Conservation (phyloP, 2,329 filamentous ascomycete species). For the Hypoxylon sp. region DNA sequence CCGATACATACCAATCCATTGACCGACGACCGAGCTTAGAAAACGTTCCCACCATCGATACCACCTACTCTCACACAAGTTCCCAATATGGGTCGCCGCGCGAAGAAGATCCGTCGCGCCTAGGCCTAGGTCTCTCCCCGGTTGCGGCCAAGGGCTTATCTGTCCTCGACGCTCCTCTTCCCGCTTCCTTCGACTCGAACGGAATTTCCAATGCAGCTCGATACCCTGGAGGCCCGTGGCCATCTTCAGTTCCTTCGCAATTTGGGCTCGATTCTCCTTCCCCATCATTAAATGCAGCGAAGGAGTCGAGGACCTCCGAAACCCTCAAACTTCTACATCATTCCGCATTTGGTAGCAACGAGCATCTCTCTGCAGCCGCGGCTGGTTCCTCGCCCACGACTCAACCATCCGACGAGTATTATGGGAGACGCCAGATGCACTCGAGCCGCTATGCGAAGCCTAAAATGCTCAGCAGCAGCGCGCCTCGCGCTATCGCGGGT, state of each 20-base stretch:
- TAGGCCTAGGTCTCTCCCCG: conserved; percentile 84
- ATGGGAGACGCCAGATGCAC: conserved; percentile 80
- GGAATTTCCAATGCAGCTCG: conserved; percentile 92
- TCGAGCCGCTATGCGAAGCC: conserved; percentile 77
- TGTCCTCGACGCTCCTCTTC: conserved; percentile 92
- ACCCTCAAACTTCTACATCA: conserved; percentile 75
- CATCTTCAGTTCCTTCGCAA: conserved; percentile 91
- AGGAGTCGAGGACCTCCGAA: conserved; percentile 73
- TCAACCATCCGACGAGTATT: conserved; percentile 68
- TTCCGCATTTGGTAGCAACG: conserved; percentile 77
- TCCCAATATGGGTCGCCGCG: conserved; percentile 86
- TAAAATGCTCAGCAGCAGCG: conserved; percentile 77
- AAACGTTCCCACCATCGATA: conserved; percentile 72
- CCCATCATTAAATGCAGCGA: conserved; percentile 76
- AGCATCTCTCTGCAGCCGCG: conserved; percentile 71
- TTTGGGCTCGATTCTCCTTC: conserved; percentile 91
- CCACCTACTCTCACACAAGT: conserved; percentile 68
- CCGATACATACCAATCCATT: conserved; percentile 59
- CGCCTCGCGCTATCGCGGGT: conserved; percentile 75
- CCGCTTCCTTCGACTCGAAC: conserved; percentile 96
- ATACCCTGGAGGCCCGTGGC: conserved; percentile 83
- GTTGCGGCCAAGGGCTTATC: conserved; percentile 80
- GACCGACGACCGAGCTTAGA: conserved; percentile 68
- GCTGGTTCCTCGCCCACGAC: conserved; percentile 55
- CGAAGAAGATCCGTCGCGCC: conserved; percentile 71